A percentile compares a stretch with the other conserved stretches of the same genome.
These are phyloP conservation scores for Amanita phalloides DNA, from an alignment of 768 basidiomycete genomes.

Conservation along the genomic window DNA sequence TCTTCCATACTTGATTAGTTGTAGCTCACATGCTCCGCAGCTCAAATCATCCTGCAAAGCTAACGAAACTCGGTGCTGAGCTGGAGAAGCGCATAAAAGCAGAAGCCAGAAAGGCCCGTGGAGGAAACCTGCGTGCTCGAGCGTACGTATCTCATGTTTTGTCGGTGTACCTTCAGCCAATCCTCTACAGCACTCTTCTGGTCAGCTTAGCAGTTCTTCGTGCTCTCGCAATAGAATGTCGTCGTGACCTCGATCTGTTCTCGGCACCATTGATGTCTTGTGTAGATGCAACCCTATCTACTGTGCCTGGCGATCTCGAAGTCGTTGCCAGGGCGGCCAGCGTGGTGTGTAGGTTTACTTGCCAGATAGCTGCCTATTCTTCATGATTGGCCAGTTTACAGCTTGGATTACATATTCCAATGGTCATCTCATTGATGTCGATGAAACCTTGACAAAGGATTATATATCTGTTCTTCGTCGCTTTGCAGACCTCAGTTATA, in stretches of 20 bases:
- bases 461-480: conserved; percentile 59
- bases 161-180: conserved; percentile 7
- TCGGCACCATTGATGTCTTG: conserved; percentile 60
- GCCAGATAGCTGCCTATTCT: neutral
- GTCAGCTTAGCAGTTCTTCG: conserved; percentile 78
- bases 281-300: conserved; percentile 44
- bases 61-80: conserved; percentile 65
- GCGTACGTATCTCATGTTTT: conserved; percentile 43
- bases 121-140: conserved; percentile 68
- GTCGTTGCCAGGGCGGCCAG: conserved; percentile 69
- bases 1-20: neutral
- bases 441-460: conserved; percentile 53
- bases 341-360: conserved; percentile 40
- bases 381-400: conserved; percentile 48
- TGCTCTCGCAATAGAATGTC: conserved; percentile 78
- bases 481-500: conserved; percentile 54
- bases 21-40: conserved; percentile 14
- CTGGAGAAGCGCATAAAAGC: conserved; percentile 61
- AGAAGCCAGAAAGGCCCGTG: conserved; percentile 58
- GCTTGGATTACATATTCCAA: conserved; percentile 92
- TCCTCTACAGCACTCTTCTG: conserved; percentile 48
- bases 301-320: conserved; percentile 58
- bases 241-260: conserved; percentile 69
- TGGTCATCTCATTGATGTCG: conserved; percentile 72
- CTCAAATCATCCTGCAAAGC: conserved; percentile 72